Evolutionary conservation across 148 eudicot species (phyloP), one percentile per base, ranked within the genome.

Genomic region (Simmondsia chinensis): DNA sequence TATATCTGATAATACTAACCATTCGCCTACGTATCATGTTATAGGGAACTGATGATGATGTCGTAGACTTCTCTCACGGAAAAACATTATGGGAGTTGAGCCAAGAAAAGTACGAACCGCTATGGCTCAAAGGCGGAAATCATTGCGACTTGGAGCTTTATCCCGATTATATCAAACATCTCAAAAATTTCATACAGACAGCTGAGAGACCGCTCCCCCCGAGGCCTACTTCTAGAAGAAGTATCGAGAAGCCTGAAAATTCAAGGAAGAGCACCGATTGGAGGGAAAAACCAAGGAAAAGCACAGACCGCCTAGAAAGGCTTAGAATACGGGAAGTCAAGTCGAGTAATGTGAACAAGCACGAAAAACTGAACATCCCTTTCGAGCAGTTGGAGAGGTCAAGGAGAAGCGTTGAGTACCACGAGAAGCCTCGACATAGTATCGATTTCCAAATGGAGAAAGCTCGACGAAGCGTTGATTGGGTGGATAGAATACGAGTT

Each of bases 1-100:
- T n/a, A n/a, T n/a, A n/a, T n/a, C n/a, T n/a, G n/a, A n/a, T n/a
- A n/a, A n/a, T n/a, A n/a, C n/a, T n/a, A n/a, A n/a, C n/a, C n/a
- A n/a, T n/a, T n/a, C n/a, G n/a, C n/a, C 24, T 46, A 18, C 40
- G 26, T 50, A 56, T 38, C 57, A 11, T 59, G 63, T 21, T 70
- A 52, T 67, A 91, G 97, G 97, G 97, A 26, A 91, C 94, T 51
- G 62, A 72, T 32, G 97, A 91, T 76, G 95, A 85, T 36, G 97
- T 91, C n/a, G 97, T 91, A 15, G 94, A 91, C 59, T 91, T 61
- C 61, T 82, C 95, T 41, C 97, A 91, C 10, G 97, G 97, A n/a
- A 82, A 77, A 67, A 88, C 78, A 41, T 80, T 85, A 17, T 82
- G 91, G 79, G 95, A 79, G 50, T 53, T 82, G 30, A 76, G 83